A percentile compares a stretch with the other conserved stretches of the same genome.
Evolutionary conservation across 75 land plant species (phyloP).

Genomic region (Picea glauca): DNA sequence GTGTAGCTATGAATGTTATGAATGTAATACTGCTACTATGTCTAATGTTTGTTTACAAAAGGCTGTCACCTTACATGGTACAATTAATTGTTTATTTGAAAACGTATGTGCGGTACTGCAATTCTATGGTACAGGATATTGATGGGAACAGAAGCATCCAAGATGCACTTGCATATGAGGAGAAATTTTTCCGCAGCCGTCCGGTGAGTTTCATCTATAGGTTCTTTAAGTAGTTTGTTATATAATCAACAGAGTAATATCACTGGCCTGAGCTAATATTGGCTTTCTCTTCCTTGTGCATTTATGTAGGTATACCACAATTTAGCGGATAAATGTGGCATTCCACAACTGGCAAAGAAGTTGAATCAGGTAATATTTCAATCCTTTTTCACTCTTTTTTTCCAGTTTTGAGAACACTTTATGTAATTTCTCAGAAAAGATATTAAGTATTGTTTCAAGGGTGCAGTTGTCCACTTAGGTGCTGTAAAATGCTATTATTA

Average conservation of each 20-base stretch:
- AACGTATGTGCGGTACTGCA: too few species aligned
- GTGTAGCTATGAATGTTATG: too few species aligned
- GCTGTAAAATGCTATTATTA: neutral
- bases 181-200: slow-evolving; percentile 77
- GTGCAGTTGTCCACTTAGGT: too few species aligned
- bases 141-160: slow-evolving; percentile 59
- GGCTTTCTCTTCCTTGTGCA: neutral
- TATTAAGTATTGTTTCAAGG: neutral
- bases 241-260: neutral
- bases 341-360: slow-evolving; percentile 93
- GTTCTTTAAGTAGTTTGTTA: neutral
- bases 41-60: too few species aligned
- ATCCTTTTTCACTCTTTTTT: neutral
- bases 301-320: slow-evolving; percentile 75
- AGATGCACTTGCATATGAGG: slow-evolving; percentile 85
- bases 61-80: too few species aligned
- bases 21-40: too few species aligned
- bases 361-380: slow-evolving; percentile 62
- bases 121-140: slow-evolving; percentile 61
- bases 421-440: neutral
- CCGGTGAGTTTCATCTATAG: slow-evolving; percentile 46
- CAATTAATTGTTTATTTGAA: too few species aligned
- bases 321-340: slow-evolving; percentile 83
- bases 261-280: neutral
- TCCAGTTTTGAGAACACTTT: neutral